These are phyloP conservation scores for Carpinus fangiana DNA, from an alignment of 306 rosid genomes.

Conservation along the genomic window DNA sequence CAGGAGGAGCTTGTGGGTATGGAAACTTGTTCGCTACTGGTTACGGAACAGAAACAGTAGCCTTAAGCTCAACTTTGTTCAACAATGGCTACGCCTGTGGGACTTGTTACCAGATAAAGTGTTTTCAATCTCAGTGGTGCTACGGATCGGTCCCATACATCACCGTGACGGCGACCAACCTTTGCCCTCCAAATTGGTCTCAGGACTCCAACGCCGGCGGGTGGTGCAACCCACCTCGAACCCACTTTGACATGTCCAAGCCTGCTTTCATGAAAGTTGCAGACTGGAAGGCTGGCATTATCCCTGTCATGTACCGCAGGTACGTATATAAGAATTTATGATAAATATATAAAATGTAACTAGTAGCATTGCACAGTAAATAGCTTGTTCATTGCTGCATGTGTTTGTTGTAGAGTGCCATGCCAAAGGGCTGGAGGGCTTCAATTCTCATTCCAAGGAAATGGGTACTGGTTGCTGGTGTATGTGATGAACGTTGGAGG, in stretches of 20 bases:
- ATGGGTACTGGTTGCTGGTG: conserved; percentile 88
- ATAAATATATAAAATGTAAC: too few species aligned
- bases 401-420: conserved; percentile 51
- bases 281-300: conserved; percentile 70
- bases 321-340: neutral
- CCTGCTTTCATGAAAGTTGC: conserved; percentile 97
- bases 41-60: conserved; percentile 75
- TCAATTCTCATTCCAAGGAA: conserved; percentile 74
- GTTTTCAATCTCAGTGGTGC: conserved; percentile 58
- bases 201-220: conserved; percentile 75
- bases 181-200: conserved; percentile 90
- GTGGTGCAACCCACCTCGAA: conserved; percentile 92
- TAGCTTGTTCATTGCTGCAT: neutral
- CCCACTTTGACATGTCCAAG: conserved; percentile 87
- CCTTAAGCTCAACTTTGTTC: conserved; percentile 77
- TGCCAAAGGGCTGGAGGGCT: conserved; percentile 63
- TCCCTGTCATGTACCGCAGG: conserved; percentile 83
- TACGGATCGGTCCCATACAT: conserved; percentile 40
- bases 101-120: conserved; percentile 73
- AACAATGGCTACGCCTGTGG: conserved; percentile 88
- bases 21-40: conserved; percentile 80
- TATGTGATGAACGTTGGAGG: conserved; percentile 95
- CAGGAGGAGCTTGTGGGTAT: conserved; percentile 93
- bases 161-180: conserved; percentile 82
- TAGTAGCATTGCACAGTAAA: too few species aligned